Evolutionary conservation across 495 filamentous ascomycete species (phyloP).

Genomic region (Bathelium albidoporum): DNA sequence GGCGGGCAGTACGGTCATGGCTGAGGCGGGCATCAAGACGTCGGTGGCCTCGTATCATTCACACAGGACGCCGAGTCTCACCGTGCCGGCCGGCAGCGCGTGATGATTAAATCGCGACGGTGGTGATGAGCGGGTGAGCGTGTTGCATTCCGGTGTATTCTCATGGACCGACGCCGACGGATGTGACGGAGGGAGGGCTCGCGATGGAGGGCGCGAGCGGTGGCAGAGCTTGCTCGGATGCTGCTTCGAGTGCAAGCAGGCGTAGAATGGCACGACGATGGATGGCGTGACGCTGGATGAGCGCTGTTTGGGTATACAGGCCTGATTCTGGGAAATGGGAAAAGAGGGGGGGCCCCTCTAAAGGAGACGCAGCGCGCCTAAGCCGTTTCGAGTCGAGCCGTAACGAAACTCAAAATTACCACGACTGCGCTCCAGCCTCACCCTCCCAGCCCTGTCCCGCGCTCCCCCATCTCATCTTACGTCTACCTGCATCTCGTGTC

Average conservation of each 20-base stretch:
- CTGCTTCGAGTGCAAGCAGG: neutral
- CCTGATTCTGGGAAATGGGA: neutral
- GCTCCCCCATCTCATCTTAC: conserved; percentile 4
- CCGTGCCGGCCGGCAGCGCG: neutral
- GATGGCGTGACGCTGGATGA: neutral
- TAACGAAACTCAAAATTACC: conserved; percentile 5
- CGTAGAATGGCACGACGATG: neutral
- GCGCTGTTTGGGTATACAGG: neutral
- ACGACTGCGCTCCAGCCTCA: neutral
- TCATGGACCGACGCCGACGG: neutral
- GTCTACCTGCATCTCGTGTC: conserved; percentile 3
- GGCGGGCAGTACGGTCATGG: conserved; percentile 24
- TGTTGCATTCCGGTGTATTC: conserved; percentile 3
- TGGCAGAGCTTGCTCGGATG: neutral
- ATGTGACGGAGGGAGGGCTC: neutral
- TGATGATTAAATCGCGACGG: neutral
- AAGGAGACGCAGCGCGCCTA: neutral
- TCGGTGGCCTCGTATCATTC: neutral
- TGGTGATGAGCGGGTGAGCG: neutral
- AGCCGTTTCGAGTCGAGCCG: neutral
- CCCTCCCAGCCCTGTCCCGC: neutral
- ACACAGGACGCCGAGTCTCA: neutral
- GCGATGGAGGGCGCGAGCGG: neutral
- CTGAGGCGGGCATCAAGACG: conserved; percentile 15
- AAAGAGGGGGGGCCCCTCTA: neutral